Percentiles rank a stretch among this genome's conserved stretches.
These are phyloP conservation scores for Cucurbita moschata DNA, from an alignment of 306 rosid genomes.

Conservation along the genomic window DNA sequence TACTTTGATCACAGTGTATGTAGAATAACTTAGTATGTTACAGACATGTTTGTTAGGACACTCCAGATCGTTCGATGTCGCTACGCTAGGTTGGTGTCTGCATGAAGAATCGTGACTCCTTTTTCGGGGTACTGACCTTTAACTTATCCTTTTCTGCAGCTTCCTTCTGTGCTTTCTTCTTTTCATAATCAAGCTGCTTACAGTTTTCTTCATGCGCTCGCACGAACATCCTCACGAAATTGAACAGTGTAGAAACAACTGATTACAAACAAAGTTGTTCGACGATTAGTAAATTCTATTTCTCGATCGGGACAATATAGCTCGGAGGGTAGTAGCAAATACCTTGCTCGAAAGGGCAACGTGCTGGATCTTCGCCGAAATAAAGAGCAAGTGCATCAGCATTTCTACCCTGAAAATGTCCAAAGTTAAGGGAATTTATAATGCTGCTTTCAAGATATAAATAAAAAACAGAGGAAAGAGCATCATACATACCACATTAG, in stretches of 20 bases:
- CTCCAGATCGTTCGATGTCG: conserved; percentile 17
- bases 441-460: neutral
- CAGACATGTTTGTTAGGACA: neutral
- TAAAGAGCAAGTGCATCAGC: conserved; percentile 14
- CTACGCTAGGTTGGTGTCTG: conserved; percentile 32
- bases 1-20: neutral
- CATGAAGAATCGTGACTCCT: conserved; percentile 31
- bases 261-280: neutral
- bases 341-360: conserved; percentile 17
- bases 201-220: conserved; percentile 52
- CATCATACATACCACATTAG: conserved; percentile 6
- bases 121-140: conserved; percentile 27
- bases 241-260: conserved; percentile 52
- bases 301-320: neutral
- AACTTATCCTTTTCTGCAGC: conserved; percentile 30
- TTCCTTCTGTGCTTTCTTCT: conserved; percentile 49
- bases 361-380: conserved; percentile 15
- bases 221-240: conserved; percentile 47
- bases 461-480: neutral
- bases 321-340: neutral
- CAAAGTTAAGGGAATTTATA: neutral
- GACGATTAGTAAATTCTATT: neutral
- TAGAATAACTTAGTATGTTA: neutral
- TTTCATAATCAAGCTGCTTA: conserved; percentile 49
- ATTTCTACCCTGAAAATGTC: conserved; percentile 12